Evolutionary conservation across 257 asterid genomes (phyloP).

Genomic region (Lavandula angustifolia): DNA sequence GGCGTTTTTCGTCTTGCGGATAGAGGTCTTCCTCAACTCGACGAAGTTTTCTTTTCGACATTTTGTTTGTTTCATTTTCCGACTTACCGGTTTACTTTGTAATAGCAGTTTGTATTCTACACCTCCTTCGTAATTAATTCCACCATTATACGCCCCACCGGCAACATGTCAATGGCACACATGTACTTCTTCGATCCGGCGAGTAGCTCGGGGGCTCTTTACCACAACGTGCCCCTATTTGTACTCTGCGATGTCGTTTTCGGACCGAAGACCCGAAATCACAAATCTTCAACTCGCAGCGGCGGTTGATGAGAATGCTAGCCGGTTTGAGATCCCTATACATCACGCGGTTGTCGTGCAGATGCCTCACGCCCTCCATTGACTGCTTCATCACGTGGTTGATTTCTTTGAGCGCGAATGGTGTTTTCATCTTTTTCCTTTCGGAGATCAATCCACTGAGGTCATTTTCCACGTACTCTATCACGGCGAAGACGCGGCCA

Average conservation of each 20-base stretch:
- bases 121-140: background rate
- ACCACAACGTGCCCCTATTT: background rate
- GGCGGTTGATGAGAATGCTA: background rate
- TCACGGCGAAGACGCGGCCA: background rate
- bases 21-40: no score
- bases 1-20: no score
- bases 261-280: background rate
- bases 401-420: background rate
- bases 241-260: background rate
- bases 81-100: no score
- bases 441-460: background rate
- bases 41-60: no score
- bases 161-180: background rate
- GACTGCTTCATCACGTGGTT: background rate
- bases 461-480: slow-evolving; percentile 8
- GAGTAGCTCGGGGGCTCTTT: slow-evolving; percentile 1
- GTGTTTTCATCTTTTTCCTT: no score
- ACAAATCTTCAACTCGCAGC: background rate
- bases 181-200: background rate
- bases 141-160: slow-evolving; percentile 1
- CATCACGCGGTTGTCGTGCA: background rate
- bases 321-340: background rate
- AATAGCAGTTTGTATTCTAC: no score
- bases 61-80: no score
- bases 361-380: background rate